These are phyloP conservation scores for Ophiocordyceps camponoti-leonardi DNA, from an alignment of 2,329 filamentous ascomycete species.

Conservation along the genomic window DNA sequence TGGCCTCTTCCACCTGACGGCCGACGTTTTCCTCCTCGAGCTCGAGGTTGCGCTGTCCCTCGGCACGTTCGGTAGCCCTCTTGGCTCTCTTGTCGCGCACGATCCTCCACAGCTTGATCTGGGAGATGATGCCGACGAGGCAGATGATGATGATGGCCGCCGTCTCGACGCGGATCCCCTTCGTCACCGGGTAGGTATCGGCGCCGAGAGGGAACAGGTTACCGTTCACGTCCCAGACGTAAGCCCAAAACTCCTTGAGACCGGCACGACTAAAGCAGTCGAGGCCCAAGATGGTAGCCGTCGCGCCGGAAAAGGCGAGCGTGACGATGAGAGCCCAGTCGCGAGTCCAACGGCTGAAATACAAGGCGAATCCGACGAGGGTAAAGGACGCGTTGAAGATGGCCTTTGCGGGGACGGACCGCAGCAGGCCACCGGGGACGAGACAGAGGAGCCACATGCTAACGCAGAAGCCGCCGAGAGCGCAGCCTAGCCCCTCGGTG, in stretches of 20 bases:
- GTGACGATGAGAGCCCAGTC: slow-evolving; percentile 60
- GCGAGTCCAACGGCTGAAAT: slow-evolving; percentile 63
- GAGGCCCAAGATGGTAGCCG: slow-evolving; percentile 62
- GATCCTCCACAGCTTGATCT: slow-evolving; percentile 73
- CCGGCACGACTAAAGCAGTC: slow-evolving; percentile 86
- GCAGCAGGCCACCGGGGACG: slow-evolving; percentile 57
- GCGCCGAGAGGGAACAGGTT: slow-evolving; percentile 64
- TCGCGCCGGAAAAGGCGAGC: slow-evolving; percentile 70
- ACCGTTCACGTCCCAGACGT: slow-evolving; percentile 70
- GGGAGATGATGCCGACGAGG: slow-evolving; percentile 62
- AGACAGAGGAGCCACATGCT: slow-evolving; percentile 84
- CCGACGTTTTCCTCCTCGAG: slow-evolving; percentile 55
- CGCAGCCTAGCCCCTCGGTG: slow-evolving; percentile 63
- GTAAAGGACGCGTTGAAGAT: slow-evolving; percentile 64
- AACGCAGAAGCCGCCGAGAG: slow-evolving; percentile 72
- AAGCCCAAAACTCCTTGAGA: slow-evolving; percentile 91
- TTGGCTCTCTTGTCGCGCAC: slow-evolving; percentile 45
- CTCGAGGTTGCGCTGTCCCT: slow-evolving; percentile 35
- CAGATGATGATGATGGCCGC: slow-evolving; percentile 61
- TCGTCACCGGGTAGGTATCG: slow-evolving; percentile 68
- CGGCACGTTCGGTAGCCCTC: slow-evolving; percentile 30
- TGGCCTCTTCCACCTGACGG: slow-evolving; percentile 44
- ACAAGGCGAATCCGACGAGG: slow-evolving; percentile 50
- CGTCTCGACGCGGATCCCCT: slow-evolving; percentile 71
- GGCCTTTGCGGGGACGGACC: slow-evolving; percentile 41